Percentiles rank a stretch among this genome's conserved stretches.
Conservation (phyloP, 306 rosid species). For the Sesbania bispinosa region DNA sequence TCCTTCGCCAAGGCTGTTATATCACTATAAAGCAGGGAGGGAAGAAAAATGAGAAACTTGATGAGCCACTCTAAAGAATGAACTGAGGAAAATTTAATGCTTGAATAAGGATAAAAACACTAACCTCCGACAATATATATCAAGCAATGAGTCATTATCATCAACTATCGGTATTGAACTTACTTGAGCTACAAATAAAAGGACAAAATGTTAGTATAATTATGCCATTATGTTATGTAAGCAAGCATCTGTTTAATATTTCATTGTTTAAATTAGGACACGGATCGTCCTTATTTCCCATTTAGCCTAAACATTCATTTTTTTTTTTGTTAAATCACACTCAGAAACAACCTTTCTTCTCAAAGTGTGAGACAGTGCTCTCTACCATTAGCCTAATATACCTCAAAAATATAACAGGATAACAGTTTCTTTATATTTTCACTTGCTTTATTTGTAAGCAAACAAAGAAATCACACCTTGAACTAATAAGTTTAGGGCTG, state of each 20-base stretch:
- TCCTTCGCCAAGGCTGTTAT: slow-evolving; percentile 98
- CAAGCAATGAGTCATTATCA: slow-evolving; percentile 84
- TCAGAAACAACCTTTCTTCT: slow-evolving; percentile 13
- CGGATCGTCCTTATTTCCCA: neutral
- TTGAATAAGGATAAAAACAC: slow-evolving; percentile 32
- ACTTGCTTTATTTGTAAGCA: neutral
- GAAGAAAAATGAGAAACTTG: slow-evolving; percentile 22
- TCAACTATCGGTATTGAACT: slow-evolving; percentile 96
- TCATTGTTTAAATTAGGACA: slow-evolving; percentile 2
- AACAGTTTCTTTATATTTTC: neutral
- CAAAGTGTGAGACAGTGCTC: neutral
- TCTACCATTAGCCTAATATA: slow-evolving; percentile 13
- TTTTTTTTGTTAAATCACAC: neutral
- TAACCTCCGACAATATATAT: slow-evolving; percentile 97
- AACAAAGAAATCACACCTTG: slow-evolving; percentile 58
- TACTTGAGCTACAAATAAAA: slow-evolving; percentile 75
- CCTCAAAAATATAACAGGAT: slow-evolving; percentile 13
- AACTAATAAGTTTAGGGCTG: slow-evolving; percentile 80
- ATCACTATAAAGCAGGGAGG: slow-evolving; percentile 55
- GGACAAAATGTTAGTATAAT: neutral
- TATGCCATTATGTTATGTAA: slow-evolving; percentile 10
- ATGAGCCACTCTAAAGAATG: slow-evolving; percentile 11
- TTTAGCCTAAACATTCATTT: slow-evolving; percentile 4
- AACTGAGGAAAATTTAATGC: slow-evolving; percentile 4
- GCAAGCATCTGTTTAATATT: slow-evolving; percentile 1